Evolutionary conservation across 2,329 filamentous ascomycete species (phyloP).

Genomic region (Stachybotrys elegans): DNA sequence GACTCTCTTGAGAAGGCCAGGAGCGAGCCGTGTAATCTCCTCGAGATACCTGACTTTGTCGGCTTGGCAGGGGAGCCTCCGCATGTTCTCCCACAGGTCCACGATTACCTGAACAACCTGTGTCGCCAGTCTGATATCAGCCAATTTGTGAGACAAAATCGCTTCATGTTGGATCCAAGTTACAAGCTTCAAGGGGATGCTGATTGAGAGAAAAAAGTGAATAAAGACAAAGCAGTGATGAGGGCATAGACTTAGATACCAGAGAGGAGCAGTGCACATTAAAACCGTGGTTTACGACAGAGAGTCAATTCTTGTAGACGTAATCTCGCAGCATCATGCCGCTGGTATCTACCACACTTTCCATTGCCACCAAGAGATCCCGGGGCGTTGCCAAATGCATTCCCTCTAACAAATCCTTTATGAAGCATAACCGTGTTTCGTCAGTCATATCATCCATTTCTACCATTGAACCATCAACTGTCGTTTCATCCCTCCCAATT

Average conservation of each 20-base stretch:
- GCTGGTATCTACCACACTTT: neutral
- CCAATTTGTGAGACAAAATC: constrained; percentile 47
- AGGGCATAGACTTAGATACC: neutral
- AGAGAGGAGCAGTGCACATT: too few relatives aligned
- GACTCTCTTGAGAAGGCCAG: constrained; percentile 77
- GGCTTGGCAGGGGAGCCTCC: constrained; percentile 35
- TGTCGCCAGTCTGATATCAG: constrained; percentile 56
- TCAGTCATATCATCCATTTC: constrained; percentile 21
- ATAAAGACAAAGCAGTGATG: neutral
- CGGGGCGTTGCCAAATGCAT: constrained; percentile 14
- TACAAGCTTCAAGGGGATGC: constrained; percentile 14
- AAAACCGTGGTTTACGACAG: neutral
- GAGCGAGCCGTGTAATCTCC: constrained; percentile 76
- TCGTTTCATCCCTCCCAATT: constrained; percentile 15
- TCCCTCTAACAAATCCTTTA: constrained; percentile 17
- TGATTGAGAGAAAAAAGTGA: neutral
- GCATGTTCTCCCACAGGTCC: constrained; percentile 51
- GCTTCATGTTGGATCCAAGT: constrained; percentile 37
- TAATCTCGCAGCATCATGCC: neutral
- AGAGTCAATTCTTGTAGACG: neutral
- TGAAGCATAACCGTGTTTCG: constrained; percentile 19
- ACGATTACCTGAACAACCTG: constrained; percentile 55
- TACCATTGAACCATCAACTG: constrained; percentile 26
- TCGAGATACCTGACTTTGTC: constrained; percentile 74
- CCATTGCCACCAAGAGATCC: constrained; percentile 11